Percentiles rank a stretch among this genome's conserved stretches.
Conservation (phyloP, 768 basidiomycete species). For the Mycena rebaudengoi region DNA sequence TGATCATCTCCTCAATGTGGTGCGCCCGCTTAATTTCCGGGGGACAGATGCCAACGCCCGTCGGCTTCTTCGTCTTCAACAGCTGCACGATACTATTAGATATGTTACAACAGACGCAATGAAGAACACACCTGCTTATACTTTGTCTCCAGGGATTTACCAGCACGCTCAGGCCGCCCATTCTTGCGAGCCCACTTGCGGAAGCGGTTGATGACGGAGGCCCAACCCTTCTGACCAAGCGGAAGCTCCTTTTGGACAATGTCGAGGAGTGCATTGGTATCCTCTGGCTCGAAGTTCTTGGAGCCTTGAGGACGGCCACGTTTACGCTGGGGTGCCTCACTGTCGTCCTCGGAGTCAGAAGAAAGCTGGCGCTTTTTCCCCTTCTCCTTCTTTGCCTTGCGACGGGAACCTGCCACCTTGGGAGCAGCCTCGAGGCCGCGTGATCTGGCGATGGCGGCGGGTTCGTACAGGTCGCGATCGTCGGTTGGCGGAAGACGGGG, state of each 20-base stretch:
- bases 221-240: not conserved
- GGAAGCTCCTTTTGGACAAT: not conserved
- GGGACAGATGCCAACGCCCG: constrained; percentile 34
- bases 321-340: not conserved
- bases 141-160: not conserved
- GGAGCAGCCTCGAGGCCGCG: not conserved
- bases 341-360: not conserved
- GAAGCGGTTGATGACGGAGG: not conserved
- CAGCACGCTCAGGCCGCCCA: not conserved
- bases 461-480: not conserved
- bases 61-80: constrained; percentile 38
- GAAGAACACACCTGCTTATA: not conserved
- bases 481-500: not conserved
- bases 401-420: not conserved
- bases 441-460: not conserved
- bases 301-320: constrained; percentile 1
- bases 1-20: constrained; percentile 27
- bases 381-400: not conserved
- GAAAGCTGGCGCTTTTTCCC: not conserved
- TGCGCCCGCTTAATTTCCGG: constrained; percentile 31
- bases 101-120: not conserved
- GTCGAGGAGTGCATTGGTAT: not conserved
- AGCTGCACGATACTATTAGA: not conserved
- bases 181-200: not conserved
- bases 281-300: not conserved